Base-by-base conservation (phyloP, 192 early-diverging fungal genomes). In the Chytriomyces hyalinus region DNA sequence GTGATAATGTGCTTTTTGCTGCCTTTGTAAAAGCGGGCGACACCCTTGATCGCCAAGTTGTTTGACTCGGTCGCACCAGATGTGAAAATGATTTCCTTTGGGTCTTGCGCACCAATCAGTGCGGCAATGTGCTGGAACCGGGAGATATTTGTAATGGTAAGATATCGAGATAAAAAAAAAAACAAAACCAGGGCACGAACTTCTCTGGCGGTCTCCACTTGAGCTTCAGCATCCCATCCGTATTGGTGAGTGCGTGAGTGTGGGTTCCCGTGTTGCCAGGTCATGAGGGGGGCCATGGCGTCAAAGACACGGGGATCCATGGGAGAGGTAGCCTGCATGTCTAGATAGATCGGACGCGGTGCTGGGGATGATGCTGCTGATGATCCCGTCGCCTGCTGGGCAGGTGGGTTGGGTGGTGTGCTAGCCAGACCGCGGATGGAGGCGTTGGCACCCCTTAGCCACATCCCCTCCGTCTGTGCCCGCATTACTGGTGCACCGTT, bases 1-100 rank as follows among this genome's bases (percentile, higher is more conserved):
- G 97, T 97, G 78, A 98, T 98, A 57, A 98, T 91, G 82, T 98
- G 97, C 78, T 93, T 94, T 86, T 97, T 97, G 69, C 91, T 96
- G 64, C 85, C 86, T 77, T 94, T 95, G 86, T 98, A 96, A 84
- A 98, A 98, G 43, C 93, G 88, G 6, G 97, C 95, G 48, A 97
- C 93, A 59, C 97, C 97, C 81, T 98, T 98, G 81, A 97, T 88
- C 73, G 92, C 90, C 24, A 94, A 85, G 80, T 98, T 98, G 90
- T 98, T 98, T 36, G 94, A 92, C 84, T 98, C 97, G 9, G 97
- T 98, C 6, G 97, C 97, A 7, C 97, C 97, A 11, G 92, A 94
- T 22, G 97, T 98, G 75, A 97, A 98, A 45, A 98, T 85, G 50
- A 98, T 93, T 87, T 98, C 97, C 85, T 98, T 98, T 44, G 94